Percentiles rank a stretch among this genome's conserved stretches.
These are phyloP conservation scores for Trypanosoma caninum DNA, from an alignment of 208 protist genomes.

Conservation along the genomic window DNA sequence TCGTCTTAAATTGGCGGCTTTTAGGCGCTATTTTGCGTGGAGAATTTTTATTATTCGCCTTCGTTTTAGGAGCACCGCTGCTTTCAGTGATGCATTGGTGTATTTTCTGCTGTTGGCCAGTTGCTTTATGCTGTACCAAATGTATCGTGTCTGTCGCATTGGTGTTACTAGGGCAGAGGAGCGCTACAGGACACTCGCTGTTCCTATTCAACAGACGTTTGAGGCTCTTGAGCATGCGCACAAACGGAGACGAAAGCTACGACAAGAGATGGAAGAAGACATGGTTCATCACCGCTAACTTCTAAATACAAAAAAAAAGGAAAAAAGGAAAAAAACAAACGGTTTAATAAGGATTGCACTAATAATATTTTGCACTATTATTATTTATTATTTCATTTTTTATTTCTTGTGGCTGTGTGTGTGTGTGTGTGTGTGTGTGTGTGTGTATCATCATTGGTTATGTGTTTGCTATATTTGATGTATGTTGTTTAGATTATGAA, in stretches of 20 bases:
- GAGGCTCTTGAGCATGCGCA: conserved; percentile 64
- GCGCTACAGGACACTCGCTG: conserved; percentile 67
- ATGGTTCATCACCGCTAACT: conserved; percentile 35
- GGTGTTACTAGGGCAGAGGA: conserved; percentile 72
- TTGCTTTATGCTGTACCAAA: conserved; percentile 73
- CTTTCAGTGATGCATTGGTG: conserved; percentile 74
- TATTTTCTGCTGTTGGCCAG: conserved; percentile 60
- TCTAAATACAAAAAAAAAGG: neutral
- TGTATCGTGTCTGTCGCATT: conserved; percentile 74
- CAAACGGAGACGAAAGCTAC: conserved; percentile 35
- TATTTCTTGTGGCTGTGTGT: neutral
- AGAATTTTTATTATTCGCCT: conserved; percentile 56
- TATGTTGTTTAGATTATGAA: neutral
- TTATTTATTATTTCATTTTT: too few species aligned
- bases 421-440: neutral
- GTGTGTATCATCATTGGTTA: neutral
- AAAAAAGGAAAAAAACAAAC: neutral
- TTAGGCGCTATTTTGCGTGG: conserved; percentile 60
- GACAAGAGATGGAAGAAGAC: conserved; percentile 76
- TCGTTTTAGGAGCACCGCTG: conserved; percentile 48
- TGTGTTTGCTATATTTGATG: neutral
- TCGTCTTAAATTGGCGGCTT: conserved; percentile 28
- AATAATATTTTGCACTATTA: too few species aligned
- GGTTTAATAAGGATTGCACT: neutral
- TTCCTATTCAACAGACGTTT: conserved; percentile 80